Evolutionary conservation across 192 early-diverging fungal genomes (phyloP), one percentile per base, ranked within the genome.

Genomic region (Gaertneriomyces sp.): DNA sequence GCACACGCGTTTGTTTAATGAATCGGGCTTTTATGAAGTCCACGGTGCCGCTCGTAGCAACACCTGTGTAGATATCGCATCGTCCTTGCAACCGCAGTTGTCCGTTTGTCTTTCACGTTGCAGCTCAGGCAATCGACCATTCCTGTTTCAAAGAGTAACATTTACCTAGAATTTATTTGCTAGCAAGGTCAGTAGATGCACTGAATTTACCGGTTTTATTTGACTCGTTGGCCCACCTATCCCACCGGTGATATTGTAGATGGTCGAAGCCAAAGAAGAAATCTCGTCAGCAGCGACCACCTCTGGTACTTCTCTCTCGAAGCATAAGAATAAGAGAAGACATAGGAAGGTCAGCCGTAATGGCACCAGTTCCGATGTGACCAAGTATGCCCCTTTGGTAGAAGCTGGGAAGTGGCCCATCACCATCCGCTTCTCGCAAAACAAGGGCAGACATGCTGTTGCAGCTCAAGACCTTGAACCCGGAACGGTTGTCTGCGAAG

Each of bases 401-500:
- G 61, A 63, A 16, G 38, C 8, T 4, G 17, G n/a, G 0, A 33
- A 39, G 1, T 65, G 54, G 55, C 70, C 70, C 33, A 65, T 71
- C 56, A 60, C 33, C 17, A 43, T 71, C 58, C 62, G 60, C 16
- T 9, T 10, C 60, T 71, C 70, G 33, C 56, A 58, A 49, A 45
- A 40, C 56, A 71, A 65, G 50, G 70, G 70, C 40, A 54, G 70
- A 14, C 63, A 71, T 47, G 59, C 70, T 17, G 56, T 71, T 33
- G 70, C 70, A 10, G 41, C 38, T 9, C 38, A 64, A 12, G 70
- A 71, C 43, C 33, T 71, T 19, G 41, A 19, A 12, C 49, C 70
- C 38, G 70, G 70, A n/a, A 54, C 20, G n/a, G 42, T 71, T 25
- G 45, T 71, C 49, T 71, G 63, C 63, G 11, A 57, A 11, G 70